These are phyloP conservation scores for Copromyces sp. DNA, from an alignment of 495 filamentous ascomycete species.

Conservation along the genomic window DNA sequence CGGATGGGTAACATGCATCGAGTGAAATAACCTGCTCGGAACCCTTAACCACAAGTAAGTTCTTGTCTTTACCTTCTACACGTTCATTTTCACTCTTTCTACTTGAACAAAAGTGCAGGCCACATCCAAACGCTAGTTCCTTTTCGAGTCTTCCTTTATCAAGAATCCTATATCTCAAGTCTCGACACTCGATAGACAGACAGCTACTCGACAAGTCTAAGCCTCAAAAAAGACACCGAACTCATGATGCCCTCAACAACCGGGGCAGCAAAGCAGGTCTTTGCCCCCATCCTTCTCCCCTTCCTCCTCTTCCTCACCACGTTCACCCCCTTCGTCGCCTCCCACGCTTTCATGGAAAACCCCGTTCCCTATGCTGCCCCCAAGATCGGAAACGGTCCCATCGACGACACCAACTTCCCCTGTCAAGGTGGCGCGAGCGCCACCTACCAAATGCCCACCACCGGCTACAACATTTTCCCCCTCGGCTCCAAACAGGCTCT, in stretches of 20 bases:
- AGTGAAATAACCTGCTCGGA: neutral
- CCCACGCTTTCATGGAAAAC: constrained; percentile 18
- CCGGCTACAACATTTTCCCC: constrained; percentile 30
- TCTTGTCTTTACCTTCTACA: neutral
- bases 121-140: neutral
- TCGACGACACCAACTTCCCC: constrained; percentile 53
- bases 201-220: neutral
- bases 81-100: neutral
- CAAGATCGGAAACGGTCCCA: constrained; percentile 10
- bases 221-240: neutral
- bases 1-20: neutral
- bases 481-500: constrained; percentile 43
- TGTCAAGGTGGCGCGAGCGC: constrained; percentile 44
- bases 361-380: constrained; percentile 8
- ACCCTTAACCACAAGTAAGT: neutral
- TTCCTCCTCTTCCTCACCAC: neutral
- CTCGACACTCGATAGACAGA: neutral
- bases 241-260: neutral
- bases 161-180: neutral
- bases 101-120: neutral
- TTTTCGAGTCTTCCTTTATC: neutral
- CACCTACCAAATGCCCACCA: constrained; percentile 10
- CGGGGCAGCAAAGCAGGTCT: neutral
- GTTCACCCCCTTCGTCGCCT: constrained; percentile 1
- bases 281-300: neutral